Conservation (phyloP, 1,284 basidiomycete genomes). For the Ganoderma lucidum region DNA sequence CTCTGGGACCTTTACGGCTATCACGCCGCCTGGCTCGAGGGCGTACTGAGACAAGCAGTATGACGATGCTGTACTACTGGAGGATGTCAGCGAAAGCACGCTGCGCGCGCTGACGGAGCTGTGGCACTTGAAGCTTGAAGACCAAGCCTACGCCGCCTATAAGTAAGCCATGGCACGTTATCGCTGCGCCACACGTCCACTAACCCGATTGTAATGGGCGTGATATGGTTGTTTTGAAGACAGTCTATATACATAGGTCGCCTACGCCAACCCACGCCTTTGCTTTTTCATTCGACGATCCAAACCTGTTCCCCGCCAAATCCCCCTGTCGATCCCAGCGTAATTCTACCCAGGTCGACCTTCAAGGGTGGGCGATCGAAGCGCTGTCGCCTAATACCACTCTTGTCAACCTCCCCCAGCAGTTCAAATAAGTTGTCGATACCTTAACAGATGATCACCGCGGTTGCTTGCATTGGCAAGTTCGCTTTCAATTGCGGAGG, state of each 20-base stretch:
- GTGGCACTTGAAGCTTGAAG: constrained; percentile 92
- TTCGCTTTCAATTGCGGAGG: constrained; percentile 96
- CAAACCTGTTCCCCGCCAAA: constrained; percentile 84
- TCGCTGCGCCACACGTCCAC: background rate
- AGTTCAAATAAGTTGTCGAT: too few species aligned
- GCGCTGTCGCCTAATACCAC: constrained; percentile 95
- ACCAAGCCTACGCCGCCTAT: constrained; percentile 92
- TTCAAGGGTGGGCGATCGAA: constrained; percentile 98
- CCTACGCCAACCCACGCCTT: constrained; percentile 96
- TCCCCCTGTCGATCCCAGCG: constrained; percentile 76
- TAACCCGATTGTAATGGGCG: constrained; percentile 66
- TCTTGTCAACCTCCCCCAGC: constrained; percentile 91
- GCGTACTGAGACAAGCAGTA: constrained; percentile 91
- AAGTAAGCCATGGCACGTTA: constrained; percentile 67
- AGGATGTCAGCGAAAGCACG: constrained; percentile 95
- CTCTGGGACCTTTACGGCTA: constrained; percentile 97
- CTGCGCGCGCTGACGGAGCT: constrained; percentile 89
- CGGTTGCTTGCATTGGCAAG: constrained; percentile 90
- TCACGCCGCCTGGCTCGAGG: constrained; percentile 85
- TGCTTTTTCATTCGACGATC: constrained; percentile 93
- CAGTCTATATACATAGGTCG: constrained; percentile 98
- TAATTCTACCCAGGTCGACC: constrained; percentile 92
- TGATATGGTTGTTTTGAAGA: constrained; percentile 92
- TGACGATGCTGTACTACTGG: constrained; percentile 88
- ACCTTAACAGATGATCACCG: constrained; percentile 89